Conservation (phyloP, 2,329 filamentous ascomycete genomes). For the Xylariaceae sp. region DNA sequence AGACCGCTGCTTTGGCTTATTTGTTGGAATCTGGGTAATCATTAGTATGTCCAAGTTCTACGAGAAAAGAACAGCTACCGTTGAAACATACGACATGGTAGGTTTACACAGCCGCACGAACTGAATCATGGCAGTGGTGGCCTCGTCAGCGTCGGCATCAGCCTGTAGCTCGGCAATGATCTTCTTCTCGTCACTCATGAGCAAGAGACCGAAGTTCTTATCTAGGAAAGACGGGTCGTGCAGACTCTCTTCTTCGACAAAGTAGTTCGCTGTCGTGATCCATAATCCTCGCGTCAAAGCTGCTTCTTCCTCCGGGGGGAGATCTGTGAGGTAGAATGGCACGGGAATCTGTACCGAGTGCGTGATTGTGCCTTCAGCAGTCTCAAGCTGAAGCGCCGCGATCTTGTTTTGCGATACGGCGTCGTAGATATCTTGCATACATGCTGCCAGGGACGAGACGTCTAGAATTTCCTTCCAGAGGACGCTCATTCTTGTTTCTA, state of each 20-base stretch:
- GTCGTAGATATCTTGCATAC: conserved; percentile 76
- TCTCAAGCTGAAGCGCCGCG: conserved; percentile 74
- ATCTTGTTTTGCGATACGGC: conserved; percentile 82
- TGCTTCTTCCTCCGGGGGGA: conserved; percentile 63
- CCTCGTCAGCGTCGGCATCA: conserved; percentile 61
- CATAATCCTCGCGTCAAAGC: conserved; percentile 70
- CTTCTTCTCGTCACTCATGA: conserved; percentile 77
- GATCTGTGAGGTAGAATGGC: conserved; percentile 66
- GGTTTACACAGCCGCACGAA: conserved; percentile 73
- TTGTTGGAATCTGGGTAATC: conserved; percentile 53
- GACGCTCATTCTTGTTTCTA: conserved; percentile 56
- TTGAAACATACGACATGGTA: conserved; percentile 59
- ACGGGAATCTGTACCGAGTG: conserved; percentile 63
- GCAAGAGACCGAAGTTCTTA: conserved; percentile 80
- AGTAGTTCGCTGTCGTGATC: conserved; percentile 80
- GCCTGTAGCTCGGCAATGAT: conserved; percentile 70
- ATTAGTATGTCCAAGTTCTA: neutral
- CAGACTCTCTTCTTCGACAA: conserved; percentile 63
- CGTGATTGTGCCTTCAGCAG: conserved; percentile 52
- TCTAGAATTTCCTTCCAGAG: conserved; percentile 69
- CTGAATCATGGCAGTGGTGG: conserved; percentile 73
- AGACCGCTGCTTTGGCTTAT: conserved; percentile 69
- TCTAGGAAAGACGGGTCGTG: conserved; percentile 68
- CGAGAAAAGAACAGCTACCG: neutral
- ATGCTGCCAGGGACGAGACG: conserved; percentile 74